These are phyloP conservation scores for Taxillus chinensis DNA, from an alignment of 164 flowering plant genomes.

Conservation along the genomic window DNA sequence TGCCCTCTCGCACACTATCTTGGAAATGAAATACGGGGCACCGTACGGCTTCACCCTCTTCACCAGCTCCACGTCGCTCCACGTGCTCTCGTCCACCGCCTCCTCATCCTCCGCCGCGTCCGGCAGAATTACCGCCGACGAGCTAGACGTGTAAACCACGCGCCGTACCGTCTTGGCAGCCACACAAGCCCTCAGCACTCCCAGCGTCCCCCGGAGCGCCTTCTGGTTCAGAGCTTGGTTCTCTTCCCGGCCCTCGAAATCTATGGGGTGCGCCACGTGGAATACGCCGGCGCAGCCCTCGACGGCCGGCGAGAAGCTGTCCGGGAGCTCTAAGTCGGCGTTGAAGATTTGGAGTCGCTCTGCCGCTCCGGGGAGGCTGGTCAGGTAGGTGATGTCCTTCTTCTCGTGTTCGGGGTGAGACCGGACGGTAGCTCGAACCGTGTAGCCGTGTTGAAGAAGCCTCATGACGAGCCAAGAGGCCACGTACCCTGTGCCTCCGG, in stretches of 20 bases:
- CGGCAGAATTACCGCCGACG: slow-evolving; percentile 15
- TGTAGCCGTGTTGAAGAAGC: slow-evolving; percentile 32
- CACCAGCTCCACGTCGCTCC: slow-evolving; percentile 31
- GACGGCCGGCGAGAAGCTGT: slow-evolving; percentile 27
- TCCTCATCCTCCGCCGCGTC: not conserved
- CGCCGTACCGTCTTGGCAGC: slow-evolving; percentile 30
- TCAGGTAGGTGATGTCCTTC: slow-evolving; percentile 31
- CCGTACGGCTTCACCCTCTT: not conserved
- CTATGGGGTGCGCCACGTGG: slow-evolving; percentile 35
- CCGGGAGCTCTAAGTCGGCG: slow-evolving; percentile 38
- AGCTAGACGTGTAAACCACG: slow-evolving; percentile 31
- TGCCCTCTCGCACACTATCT: slow-evolving; percentile 33
- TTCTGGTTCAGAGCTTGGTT: slow-evolving; percentile 9
- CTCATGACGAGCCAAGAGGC: slow-evolving; percentile 31
- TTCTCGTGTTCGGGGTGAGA: slow-evolving; percentile 13
- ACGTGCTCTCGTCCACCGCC: slow-evolving; percentile 24
- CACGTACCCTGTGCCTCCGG: slow-evolving; percentile 45
- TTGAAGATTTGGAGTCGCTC: slow-evolving; percentile 29
- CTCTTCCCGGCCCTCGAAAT: slow-evolving; percentile 19
- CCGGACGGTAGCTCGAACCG: slow-evolving; percentile 31
- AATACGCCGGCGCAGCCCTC: slow-evolving; percentile 42
- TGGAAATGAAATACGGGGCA: slow-evolving; percentile 23
- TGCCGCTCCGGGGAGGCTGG: slow-evolving; percentile 29
- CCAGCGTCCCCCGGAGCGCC: slow-evolving; percentile 21
- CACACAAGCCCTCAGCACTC: slow-evolving; percentile 27